A percentile compares a stretch with the other conserved stretches of the same genome.
Conservation (phyloP, 805 yeast genomes). For the Starmera quercuum region DNA sequence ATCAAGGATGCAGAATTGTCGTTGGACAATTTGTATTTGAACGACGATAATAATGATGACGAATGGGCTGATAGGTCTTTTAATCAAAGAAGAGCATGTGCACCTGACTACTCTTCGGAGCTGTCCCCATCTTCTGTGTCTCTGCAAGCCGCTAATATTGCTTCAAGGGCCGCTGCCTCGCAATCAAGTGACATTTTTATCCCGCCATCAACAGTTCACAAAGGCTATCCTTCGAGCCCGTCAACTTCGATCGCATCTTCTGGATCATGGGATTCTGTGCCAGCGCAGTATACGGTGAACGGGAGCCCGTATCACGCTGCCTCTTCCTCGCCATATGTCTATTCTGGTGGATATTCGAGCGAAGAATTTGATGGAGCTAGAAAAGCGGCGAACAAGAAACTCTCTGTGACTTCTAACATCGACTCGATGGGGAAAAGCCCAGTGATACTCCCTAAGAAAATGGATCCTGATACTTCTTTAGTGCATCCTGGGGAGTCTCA, state of each 20-base stretch:
- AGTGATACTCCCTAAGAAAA: no score
- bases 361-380: no score
- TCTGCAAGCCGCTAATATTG: constrained; percentile 1
- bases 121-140: background rate
- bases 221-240: background rate
- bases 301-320: no score
- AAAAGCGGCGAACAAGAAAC: no score
- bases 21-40: background rate
- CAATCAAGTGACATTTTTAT: background rate
- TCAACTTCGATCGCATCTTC: background rate
- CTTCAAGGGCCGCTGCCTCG: background rate
- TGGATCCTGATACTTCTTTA: no score
- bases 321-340: no score
- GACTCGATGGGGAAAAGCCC: no score
- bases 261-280: background rate
- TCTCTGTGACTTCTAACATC: no score
- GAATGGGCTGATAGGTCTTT: no score
- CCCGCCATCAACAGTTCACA: background rate
- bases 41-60: background rate
- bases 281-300: no score
- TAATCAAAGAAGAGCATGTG: background rate
- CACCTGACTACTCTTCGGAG: background rate
- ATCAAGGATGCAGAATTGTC: background rate
- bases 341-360: no score
- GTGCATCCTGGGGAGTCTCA: no score